Conservation (phyloP, 306 rosid species). For the Mimosa bimucronata region DNA sequence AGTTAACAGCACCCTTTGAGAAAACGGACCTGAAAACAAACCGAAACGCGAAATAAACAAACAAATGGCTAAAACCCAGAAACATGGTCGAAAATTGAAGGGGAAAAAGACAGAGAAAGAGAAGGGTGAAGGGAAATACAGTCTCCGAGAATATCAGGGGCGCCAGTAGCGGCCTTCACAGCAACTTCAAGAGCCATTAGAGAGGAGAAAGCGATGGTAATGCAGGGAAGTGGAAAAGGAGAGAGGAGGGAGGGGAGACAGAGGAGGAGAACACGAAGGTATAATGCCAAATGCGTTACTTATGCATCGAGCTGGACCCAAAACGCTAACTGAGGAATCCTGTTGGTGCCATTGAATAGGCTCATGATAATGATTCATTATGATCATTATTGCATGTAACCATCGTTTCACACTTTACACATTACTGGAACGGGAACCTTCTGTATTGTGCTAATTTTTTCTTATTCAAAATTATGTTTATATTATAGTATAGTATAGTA, state of each 20-base stretch:
- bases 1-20: constrained; percentile 77
- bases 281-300: background rate
- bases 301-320: background rate
- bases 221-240: background rate
- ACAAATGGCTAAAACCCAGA: constrained; percentile 7
- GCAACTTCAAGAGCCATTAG: constrained; percentile 67
- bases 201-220: background rate
- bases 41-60: background rate
- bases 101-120: background rate
- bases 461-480: background rate
- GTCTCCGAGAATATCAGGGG: constrained; percentile 71
- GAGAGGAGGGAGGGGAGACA: background rate
- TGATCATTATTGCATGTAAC: background rate
- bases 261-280: too few relatives aligned
- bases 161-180: constrained; percentile 73
- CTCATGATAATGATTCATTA: too few relatives aligned
- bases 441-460: background rate
- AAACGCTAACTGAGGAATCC: background rate
- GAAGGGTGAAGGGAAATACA: constrained; percentile 44
- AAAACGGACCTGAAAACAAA: constrained; percentile 69
- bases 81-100: background rate
- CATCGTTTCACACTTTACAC: background rate
- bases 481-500: too few relatives aligned
- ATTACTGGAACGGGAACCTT: too few relatives aligned
- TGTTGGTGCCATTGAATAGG: background rate